Conservation (phyloP, 768 basidiomycete species). For the Tylopilus subfusipes region DNA sequence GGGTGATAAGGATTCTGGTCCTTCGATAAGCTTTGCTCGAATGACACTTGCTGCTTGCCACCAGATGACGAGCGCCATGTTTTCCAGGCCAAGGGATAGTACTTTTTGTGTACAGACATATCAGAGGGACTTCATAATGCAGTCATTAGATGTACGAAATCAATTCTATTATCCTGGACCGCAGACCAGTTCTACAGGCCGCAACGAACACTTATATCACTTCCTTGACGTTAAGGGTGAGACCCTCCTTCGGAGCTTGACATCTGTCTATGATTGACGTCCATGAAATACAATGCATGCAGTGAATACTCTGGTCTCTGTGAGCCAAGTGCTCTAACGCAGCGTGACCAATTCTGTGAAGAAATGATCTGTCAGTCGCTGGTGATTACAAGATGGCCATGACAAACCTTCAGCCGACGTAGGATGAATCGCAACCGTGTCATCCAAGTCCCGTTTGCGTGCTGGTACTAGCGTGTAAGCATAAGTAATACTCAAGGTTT, state of each 20-base stretch:
- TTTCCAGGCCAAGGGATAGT: too few relatives aligned
- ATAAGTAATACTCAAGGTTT: background rate
- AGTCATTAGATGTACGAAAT: too few relatives aligned
- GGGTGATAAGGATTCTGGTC: too few relatives aligned
- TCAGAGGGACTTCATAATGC: too few relatives aligned
- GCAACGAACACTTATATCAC: too few relatives aligned
- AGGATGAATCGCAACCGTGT: slow-evolving; percentile 90
- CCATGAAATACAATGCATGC: background rate
- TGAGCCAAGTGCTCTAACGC: slow-evolving; percentile 31
- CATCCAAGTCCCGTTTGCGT: slow-evolving; percentile 76
- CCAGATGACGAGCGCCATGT: too few relatives aligned
- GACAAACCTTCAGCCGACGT: slow-evolving; percentile 75
- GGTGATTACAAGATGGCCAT: background rate
- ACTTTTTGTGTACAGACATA: too few relatives aligned
- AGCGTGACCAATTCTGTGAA: slow-evolving; percentile 54
- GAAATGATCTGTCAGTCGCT: slow-evolving; percentile 15
- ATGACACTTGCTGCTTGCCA: background rate
- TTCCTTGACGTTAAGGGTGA: background rate
- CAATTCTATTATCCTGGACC: too few relatives aligned
- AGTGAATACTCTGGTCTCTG: background rate
- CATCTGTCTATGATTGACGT: background rate
- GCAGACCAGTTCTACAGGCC: too few relatives aligned
- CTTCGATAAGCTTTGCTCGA: too few relatives aligned
- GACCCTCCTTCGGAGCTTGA: background rate
- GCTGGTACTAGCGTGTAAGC: slow-evolving; percentile 37